Evolutionary conservation across 768 basidiomycete species (phyloP), one percentile per base, ranked within the genome.

Genomic region (Mycena rebaudengoi): DNA sequence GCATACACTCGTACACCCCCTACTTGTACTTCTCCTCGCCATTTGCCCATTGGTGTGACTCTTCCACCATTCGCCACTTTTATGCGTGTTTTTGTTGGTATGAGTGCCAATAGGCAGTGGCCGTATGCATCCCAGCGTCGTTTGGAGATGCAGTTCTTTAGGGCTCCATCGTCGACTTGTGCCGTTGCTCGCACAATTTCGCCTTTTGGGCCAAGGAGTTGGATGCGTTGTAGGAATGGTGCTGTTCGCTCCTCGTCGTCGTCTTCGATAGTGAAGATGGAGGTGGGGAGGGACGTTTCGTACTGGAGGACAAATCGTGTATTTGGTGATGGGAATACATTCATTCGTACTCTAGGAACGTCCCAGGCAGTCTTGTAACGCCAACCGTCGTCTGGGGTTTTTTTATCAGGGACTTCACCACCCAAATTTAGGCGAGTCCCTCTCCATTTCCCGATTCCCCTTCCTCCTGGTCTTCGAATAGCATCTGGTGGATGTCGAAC

Each of bases 211-310:
- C 61, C 61, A 18, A 62, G 4, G 29, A 62, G 61, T 11, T 45
- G 61, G 5, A 43, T 39, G 0, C 61, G 61, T 44, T 62, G 61
- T 46, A 40, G 41, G 53, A 62, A 62, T 11, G 61, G 53, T 20
- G 41, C 53, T 2, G 23, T 26, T 48, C 45, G 20, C 23, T 48
- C 45, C 25, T 53, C 21, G 13, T 40, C 30, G 49, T 5, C 18
- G 7, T 20, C n/a, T 21, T 50, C 7, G 14, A 50, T 32, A 14
- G 29, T 33, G 29, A 50, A 21, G n/a, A 50, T 50, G 29, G 49
- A 50, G 28, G n/a, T 28, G 30, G 49, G 49, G 6, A 50, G 49
- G 28, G 49, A 29, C 46, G 26, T 49, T 20, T 8, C 25, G 26
- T 49, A 49, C 46, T 49, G 4, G 6, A 29, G 12, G 16, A 50